phyloP scores from a whole-genome alignment of 306 rosid species.

The Coriaria nepalensis region DNA sequence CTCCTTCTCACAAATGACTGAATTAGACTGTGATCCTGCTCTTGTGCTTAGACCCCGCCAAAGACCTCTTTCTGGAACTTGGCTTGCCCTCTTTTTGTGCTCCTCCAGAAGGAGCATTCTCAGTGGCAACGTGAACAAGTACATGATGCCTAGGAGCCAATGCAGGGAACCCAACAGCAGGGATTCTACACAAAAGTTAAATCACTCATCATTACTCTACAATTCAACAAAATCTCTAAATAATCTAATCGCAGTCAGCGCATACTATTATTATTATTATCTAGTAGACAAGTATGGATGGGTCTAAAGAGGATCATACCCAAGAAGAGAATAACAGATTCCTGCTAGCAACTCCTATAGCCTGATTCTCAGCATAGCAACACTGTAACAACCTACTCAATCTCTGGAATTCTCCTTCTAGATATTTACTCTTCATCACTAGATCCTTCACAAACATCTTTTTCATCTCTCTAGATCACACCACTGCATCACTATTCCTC shows the following conservation, averaged over 20 bases:
- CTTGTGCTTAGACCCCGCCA: slow-evolving; percentile 26
- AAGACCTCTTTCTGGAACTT: slow-evolving; percentile 31
- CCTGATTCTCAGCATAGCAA: slow-evolving; percentile 75
- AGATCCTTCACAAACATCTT: slow-evolving; percentile 54
- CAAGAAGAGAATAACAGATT: slow-evolving; percentile 99
- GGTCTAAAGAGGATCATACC: slow-evolving; percentile 35
- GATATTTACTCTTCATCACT: slow-evolving; percentile 65
- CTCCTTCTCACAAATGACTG: slow-evolving; percentile 46
- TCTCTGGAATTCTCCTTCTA: slow-evolving; percentile 80
- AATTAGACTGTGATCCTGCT: slow-evolving; percentile 9
- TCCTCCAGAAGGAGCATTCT: slow-evolving; percentile 23
- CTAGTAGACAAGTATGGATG: not conserved
- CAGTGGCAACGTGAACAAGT: slow-evolving; percentile 46
- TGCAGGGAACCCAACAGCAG: slow-evolving; percentile 99
- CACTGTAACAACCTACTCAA: slow-evolving; percentile 78
- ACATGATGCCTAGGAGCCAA: slow-evolving; percentile 65
- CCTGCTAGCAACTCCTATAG: slow-evolving; percentile 79
- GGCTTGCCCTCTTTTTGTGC: slow-evolving; percentile 24
- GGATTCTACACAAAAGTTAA: slow-evolving; percentile 53
- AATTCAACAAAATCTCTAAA: not conserved
- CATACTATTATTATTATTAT: not conserved
- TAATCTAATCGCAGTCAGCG: not conserved
- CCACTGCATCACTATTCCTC: slow-evolving; percentile 90
- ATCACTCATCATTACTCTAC: slow-evolving; percentile 12
- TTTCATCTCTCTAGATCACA: slow-evolving; percentile 80